A percentile compares a stretch with the other conserved stretches of the same genome.
Conservation (phyloP, 176 grass and related monocot genomes). For the Carex scoparia region DNA sequence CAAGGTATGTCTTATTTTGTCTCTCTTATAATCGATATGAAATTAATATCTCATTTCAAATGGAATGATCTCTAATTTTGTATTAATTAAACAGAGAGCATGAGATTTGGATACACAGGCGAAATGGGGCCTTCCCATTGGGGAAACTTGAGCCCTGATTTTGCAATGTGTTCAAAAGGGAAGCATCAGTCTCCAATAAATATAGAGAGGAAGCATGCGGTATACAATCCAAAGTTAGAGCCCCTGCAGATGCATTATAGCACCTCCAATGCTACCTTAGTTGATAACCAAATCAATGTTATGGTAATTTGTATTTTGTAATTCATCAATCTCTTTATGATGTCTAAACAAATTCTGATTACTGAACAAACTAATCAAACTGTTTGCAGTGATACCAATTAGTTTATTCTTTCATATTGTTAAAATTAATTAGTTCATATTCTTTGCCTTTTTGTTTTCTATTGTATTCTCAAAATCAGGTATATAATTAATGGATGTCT, state of each 20-base stretch:
- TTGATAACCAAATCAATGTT: slow-evolving; percentile 68
- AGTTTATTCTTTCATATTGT: not conserved
- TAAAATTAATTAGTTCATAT: not conserved
- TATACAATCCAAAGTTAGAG: slow-evolving; percentile 37
- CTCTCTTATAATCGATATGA: not conserved
- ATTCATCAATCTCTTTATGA: slow-evolving; percentile 10
- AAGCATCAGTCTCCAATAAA: slow-evolving; percentile 63
- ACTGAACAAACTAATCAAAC: not conserved
- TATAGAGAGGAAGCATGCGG: slow-evolving; percentile 36
- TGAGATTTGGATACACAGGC: slow-evolving; percentile 56
- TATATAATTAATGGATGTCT: not conserved
- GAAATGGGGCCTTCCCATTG: slow-evolving; percentile 52
- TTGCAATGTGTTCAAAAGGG: slow-evolving; percentile 62
- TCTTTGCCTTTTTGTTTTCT: not conserved
- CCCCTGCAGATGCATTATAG: slow-evolving; percentile 58
- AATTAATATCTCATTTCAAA: not conserved
- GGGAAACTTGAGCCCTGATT: slow-evolving; percentile 56
- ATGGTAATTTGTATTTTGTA: slow-evolving; percentile 30
- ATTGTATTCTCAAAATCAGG: not conserved
- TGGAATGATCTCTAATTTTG: not conserved
- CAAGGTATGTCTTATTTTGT: not conserved
- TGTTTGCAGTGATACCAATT: not conserved
- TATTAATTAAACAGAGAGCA: slow-evolving; percentile 17
- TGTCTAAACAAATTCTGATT: not conserved
- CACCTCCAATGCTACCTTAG: slow-evolving; percentile 45